Evolutionary conservation across 208 protist genomes (phyloP), one percentile per base, ranked within the genome.

Genomic region (Leishmania gerbilli): DNA sequence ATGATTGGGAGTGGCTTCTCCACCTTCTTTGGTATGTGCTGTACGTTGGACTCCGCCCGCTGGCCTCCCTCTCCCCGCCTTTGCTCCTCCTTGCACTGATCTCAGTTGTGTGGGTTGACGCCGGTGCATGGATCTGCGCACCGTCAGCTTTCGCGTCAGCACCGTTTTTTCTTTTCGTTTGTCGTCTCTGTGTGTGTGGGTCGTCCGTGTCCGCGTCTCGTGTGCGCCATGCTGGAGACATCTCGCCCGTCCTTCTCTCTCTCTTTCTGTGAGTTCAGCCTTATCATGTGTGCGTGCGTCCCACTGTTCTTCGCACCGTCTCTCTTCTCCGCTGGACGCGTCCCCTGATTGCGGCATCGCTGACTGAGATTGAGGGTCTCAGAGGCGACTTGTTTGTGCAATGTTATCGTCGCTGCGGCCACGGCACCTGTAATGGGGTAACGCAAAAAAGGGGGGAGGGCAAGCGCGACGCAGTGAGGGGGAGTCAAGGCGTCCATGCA

Each of bases 1-100:
- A 78, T 82, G 67, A 69, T 42, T 82, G 76, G 68, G 45, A 53
- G 42, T 45, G 55, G n/a, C 45, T 47, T 74, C 67, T 71, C 67
- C 40, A 21, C 68, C 11, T 49, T 74, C 31, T 76, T 62, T 64
- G 21, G 24, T 62, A 3, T 76, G 34, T 74, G 68, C 53, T 76
- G 17, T 56, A 9, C 13, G 72, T 21, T 55, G 68, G 24, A 74
- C 3, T 37, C 68, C 3, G 68, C 7, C n/a, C 40, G 19, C 42
- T 17, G 68, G 42, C 40, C 8, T 34, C 45, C 68, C 68, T 3
- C 42, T 34, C 42, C 40, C 24, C 45, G 21, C 27, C 60, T 74
- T 47, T 4, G 68, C 45, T 49, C 4, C 42, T 53, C 42, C 42
- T 74, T 53, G 68, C n/a, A 24, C 68, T 49, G 24, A 53, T 34